Base-by-base conservation (phyloP, 306 rosid species). In the Clitoria ternatea region DNA sequence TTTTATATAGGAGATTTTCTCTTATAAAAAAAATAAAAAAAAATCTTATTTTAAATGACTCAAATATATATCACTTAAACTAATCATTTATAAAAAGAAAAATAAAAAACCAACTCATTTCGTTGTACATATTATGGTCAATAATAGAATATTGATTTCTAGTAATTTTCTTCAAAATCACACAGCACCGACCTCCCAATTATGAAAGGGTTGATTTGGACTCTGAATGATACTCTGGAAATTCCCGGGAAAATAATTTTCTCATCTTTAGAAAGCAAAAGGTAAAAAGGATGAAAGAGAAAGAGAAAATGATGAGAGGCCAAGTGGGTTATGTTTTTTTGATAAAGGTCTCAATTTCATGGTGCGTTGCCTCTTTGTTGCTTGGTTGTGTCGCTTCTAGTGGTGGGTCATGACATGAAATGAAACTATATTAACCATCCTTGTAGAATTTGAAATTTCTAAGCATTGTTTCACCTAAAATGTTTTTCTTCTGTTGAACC, bases 381-480 rank as follows among this genome's bases (percentile, higher is more conserved):
- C 77, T 77, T 77, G 71, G 73, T 77, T 62, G 33, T 32, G 70
- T 81, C 70, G 82, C 70, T 53, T 73, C 54, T 33, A 11, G 15
- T 15, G 73, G 53, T 72, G 65, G 78, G 78, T 71, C 74, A 49
- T 37, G 40, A 30, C 63, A 70, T 59, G 32, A 13, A 18, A 20
- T 32, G 11, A 74, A 29, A 40, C 59, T 35, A 27, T 53, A 18
- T n/a, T n/a, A 44, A 69, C 71, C 43, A 30, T 49, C 9, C 48
- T 11, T 55, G 6, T 5, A 3, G 50, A 40, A n/a, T n/a, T 1
- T 35, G 40, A 39, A 20, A 45, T 43, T 54, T 43, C 48, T 36
- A 65, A 29, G n/a, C 26, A 47, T 55, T 57, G 17, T 68, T 61
- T 70, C 1, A 70, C 66, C 71, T 57, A 76, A 5, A n/a, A 33